Evolutionary conservation across 352 stramenopile species (phyloP).

Genomic region (Phytophthora boehmeriae): DNA sequence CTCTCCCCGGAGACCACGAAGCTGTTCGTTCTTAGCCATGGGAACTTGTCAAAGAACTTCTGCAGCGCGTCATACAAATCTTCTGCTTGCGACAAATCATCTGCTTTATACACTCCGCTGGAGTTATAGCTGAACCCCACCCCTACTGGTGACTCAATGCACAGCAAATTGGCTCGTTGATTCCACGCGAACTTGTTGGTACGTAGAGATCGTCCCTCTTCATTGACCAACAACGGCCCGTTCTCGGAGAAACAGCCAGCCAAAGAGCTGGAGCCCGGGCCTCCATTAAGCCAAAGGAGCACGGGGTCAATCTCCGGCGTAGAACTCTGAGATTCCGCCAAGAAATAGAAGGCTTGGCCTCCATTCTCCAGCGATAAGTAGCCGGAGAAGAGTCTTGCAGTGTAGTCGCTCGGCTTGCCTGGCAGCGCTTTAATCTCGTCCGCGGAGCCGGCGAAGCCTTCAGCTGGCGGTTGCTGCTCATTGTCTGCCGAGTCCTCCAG

Average conservation of each 20-base stretch:
- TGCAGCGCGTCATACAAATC: constrained; percentile 84
- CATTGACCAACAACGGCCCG: constrained; percentile 67
- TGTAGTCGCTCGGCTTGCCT: constrained; percentile 60
- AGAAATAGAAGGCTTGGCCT: constrained; percentile 72
- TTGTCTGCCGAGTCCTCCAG: constrained; percentile 28
- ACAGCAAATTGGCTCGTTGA: constrained; percentile 57
- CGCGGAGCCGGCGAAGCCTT: constrained; percentile 36
- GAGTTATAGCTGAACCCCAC: constrained; percentile 73
- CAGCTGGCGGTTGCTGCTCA: constrained; percentile 1
- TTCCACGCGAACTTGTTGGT: constrained; percentile 68
- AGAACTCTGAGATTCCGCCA: constrained; percentile 64
- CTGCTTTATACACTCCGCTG: constrained; percentile 66
- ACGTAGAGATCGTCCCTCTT: constrained; percentile 48
- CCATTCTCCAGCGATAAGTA: constrained; percentile 61
- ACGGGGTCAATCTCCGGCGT: constrained; percentile 50
- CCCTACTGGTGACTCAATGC: constrained; percentile 66
- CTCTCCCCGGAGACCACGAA: constrained; percentile 84
- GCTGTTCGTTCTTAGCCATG: constrained; percentile 74
- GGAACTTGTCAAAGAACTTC: constrained; percentile 90
- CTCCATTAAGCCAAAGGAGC: constrained; percentile 74
- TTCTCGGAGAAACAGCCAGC: constrained; percentile 72
- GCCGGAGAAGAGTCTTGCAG: constrained; percentile 55
- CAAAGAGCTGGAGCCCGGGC: constrained; percentile 64
- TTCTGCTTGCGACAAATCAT: constrained; percentile 73
- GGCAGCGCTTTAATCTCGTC: constrained; percentile 57